These are phyloP conservation scores for Puccinia horiana DNA, from an alignment of 1,284 basidiomycete genomes.

Conservation along the genomic window DNA sequence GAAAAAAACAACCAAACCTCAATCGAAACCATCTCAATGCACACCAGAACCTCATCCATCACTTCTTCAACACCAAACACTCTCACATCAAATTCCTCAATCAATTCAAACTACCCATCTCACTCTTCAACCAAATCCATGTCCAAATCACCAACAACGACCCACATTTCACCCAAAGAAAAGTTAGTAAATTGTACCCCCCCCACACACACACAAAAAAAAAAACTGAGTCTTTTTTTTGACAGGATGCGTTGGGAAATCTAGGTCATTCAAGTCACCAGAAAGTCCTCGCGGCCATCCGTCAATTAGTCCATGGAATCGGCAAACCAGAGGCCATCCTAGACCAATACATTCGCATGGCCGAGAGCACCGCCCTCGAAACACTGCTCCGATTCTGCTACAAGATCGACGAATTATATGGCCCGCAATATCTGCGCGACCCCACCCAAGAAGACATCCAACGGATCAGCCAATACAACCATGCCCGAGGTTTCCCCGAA, in stretches of 20 bases:
- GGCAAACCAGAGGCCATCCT: background rate
- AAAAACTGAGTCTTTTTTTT: background rate
- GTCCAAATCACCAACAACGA: background rate
- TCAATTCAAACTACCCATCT: background rate
- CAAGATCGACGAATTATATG: background rate
- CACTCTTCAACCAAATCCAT: background rate
- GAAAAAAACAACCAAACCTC: slow-evolving; percentile 20
- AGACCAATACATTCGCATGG: slow-evolving; percentile 15
- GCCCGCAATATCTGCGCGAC: background rate
- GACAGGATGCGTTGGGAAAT: slow-evolving; percentile 14
- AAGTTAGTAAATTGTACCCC: background rate
- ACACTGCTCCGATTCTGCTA: slow-evolving; percentile 30
- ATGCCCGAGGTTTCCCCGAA: background rate
- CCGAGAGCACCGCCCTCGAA: slow-evolving; percentile 21
- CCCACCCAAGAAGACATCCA: background rate
- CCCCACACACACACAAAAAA: background rate
- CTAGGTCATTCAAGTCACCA: slow-evolving; percentile 9
- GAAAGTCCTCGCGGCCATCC: slow-evolving; percentile 13
- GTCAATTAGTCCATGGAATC: slow-evolving; percentile 8
- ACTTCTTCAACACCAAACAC: slow-evolving; percentile 4
- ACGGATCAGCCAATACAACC: background rate
- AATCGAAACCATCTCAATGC: slow-evolving; percentile 16
- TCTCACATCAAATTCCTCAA: background rate
- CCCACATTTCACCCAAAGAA: slow-evolving; percentile 24
- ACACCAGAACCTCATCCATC: slow-evolving; percentile 1